These are phyloP conservation scores for Aspergillus pseudonomiae DNA, from an alignment of 2,329 filamentous ascomycete genomes.

Conservation along the genomic window DNA sequence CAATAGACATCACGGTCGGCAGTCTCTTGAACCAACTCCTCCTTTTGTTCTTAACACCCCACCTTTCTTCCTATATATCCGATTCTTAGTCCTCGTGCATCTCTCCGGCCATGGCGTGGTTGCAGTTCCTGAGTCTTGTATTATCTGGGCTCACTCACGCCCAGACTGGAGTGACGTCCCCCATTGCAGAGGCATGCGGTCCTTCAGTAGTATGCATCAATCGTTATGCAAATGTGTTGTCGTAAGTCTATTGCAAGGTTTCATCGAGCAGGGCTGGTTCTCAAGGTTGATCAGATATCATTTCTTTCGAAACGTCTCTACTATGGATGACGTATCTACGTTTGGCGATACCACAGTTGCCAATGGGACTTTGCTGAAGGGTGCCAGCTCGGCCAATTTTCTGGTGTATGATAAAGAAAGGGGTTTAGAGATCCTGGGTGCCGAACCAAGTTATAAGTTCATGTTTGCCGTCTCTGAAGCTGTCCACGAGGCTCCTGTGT, in stretches of 20 bases:
- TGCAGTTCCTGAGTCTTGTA: conserved; percentile 3
- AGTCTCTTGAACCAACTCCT: neutral
- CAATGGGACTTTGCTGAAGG: conserved; percentile 35
- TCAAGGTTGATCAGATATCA: conserved; percentile 38
- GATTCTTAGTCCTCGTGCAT: neutral
- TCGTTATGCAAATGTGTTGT: conserved; percentile 35
- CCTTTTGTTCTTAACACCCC: neutral
- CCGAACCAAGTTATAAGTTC: conserved; percentile 40
- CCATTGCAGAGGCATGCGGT: conserved; percentile 34
- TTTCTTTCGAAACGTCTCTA: conserved; percentile 40
- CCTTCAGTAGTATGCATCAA: conserved; percentile 42
- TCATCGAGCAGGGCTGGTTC: conserved; percentile 7
- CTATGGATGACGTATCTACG: conserved; percentile 24
- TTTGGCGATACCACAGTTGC: conserved; percentile 38
- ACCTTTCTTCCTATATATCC: neutral
- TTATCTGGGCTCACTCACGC: conserved; percentile 18
- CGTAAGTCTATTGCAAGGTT: conserved; percentile 18
- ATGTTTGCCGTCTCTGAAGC: conserved; percentile 42
- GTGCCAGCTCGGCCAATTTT: conserved; percentile 40
- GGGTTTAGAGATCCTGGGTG: conserved; percentile 41
- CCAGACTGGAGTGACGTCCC: conserved; percentile 31
- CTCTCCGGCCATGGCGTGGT: neutral
- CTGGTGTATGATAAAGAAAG: conserved; percentile 43
- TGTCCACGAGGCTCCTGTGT: conserved; percentile 49
- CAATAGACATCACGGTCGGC: neutral